phyloP scores from a whole-genome alignment of 441 rosid species.

The Melastoma candidum region DNA sequence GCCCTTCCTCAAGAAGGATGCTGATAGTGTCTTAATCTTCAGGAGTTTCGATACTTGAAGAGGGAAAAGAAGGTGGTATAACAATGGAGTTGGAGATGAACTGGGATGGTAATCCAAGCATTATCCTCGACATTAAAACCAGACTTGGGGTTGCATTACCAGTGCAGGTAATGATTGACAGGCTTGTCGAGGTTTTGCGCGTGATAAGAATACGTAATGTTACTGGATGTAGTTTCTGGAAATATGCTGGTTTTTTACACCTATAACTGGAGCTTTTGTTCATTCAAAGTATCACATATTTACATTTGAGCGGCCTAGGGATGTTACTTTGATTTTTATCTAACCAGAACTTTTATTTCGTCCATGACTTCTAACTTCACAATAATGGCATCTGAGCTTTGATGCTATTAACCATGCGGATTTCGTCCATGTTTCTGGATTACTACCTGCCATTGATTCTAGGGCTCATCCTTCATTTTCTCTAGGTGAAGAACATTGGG shows the following conservation, averaged over 20 bases:
- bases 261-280: too few relatives aligned
- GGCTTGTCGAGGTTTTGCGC: not conserved
- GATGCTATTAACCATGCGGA: too few relatives aligned
- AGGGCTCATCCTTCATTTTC: slow-evolving; percentile 13
- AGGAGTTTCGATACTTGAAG: slow-evolving; percentile 54
- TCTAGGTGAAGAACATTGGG: slow-evolving; percentile 83
- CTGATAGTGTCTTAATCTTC: slow-evolving; percentile 3
- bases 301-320: too few relatives aligned
- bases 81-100: slow-evolving; percentile 70
- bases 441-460: not conserved
- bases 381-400: too few relatives aligned
- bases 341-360: too few relatives aligned
- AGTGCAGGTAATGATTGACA: slow-evolving; percentile 38
- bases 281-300: too few relatives aligned
- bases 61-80: slow-evolving; percentile 29
- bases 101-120: slow-evolving; percentile 70
- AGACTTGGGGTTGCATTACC: slow-evolving; percentile 59
- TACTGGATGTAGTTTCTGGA: too few relatives aligned
- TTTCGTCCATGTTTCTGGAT: not conserved
- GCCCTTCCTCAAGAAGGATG: too few relatives aligned
- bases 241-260: too few relatives aligned
- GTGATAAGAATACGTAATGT: too few relatives aligned
- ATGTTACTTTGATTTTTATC: too few relatives aligned
- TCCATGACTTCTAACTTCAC: too few relatives aligned
- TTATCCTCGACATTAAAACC: slow-evolving; percentile 57